A percentile compares a stretch with the other conserved stretches of the same genome.
phyloP scores from a whole-genome alignment of 2,329 filamentous ascomycete species.

The Metarhizium brunneum region DNA sequence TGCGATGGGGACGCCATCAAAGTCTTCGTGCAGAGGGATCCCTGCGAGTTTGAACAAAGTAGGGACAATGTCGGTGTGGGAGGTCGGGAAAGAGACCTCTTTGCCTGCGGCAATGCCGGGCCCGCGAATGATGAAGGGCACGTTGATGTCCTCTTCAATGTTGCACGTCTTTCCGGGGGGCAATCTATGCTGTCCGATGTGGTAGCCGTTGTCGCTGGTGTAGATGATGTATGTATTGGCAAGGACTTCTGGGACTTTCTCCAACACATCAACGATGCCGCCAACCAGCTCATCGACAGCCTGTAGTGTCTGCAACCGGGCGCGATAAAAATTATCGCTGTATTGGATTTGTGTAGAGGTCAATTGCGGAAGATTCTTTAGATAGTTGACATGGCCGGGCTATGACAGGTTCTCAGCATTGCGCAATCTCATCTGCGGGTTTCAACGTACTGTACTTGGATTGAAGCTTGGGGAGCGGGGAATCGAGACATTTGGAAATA shows the following conservation, averaged over 20 bases:
- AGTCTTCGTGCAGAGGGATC: constrained; percentile 33
- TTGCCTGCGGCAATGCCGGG: constrained; percentile 36
- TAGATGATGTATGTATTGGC: constrained; percentile 53
- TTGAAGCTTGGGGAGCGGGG: constrained; percentile 60
- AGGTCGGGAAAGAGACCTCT: constrained; percentile 37
- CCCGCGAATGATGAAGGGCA: constrained; percentile 47
- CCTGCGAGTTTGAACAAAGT: constrained; percentile 42
- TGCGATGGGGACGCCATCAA: constrained; percentile 47
- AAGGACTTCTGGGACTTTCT: constrained; percentile 43
- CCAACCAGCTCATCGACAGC: constrained; percentile 47
- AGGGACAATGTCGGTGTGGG: constrained; percentile 55
- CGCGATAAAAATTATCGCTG: constrained; percentile 42
- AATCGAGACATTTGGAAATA: constrained; percentile 50
- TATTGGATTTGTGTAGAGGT: constrained; percentile 32
- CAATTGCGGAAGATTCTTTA: constrained; percentile 30
- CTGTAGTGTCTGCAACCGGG: constrained; percentile 42
- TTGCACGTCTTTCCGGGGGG: constrained; percentile 48
- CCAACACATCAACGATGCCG: constrained; percentile 32
- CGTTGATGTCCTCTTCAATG: constrained; percentile 50
- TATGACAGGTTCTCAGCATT: constrained; percentile 2
- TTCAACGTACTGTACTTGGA: constrained; percentile 38
- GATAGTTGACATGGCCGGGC: constrained; percentile 34
- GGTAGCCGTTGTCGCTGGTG: constrained; percentile 51
- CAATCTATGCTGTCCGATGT: constrained; percentile 50
- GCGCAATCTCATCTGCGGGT: background rate